A percentile compares a stretch with the other conserved stretches of the same genome.
Evolutionary conservation across 192 early-diverging fungal species (phyloP).

Genomic region (Gryganskiella cystojenkinii): DNA sequence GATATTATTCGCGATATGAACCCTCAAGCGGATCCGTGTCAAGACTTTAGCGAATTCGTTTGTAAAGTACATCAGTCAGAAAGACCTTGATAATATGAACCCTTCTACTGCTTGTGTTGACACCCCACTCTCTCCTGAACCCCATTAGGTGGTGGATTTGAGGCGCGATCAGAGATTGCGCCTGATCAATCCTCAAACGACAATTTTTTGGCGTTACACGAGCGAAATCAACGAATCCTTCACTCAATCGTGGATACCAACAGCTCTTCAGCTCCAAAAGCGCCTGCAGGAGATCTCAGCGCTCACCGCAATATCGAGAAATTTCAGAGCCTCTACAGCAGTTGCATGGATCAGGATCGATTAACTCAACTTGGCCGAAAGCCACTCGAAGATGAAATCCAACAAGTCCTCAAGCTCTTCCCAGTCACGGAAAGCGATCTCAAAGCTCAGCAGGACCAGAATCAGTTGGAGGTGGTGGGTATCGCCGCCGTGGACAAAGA

Average conservation of each 20-base stretch:
- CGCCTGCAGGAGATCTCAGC: constrained; percentile 5
- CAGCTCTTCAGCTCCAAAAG: background rate
- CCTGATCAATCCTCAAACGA: constrained; percentile 9
- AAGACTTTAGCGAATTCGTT: constrained; percentile 71
- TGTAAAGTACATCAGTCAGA: constrained; percentile 63
- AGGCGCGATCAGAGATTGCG: constrained; percentile 16
- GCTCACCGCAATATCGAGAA: constrained; percentile 64
- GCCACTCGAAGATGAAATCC: constrained; percentile 50
- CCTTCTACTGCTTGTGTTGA: constrained; percentile 43
- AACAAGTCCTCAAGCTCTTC: constrained; percentile 41
- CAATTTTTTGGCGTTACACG: constrained; percentile 9
- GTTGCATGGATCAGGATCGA: constrained; percentile 58
- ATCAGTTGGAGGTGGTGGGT: too few relatives aligned
- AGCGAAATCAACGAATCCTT: constrained; percentile 18
- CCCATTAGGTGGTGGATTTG: constrained; percentile 32
- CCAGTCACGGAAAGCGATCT: constrained; percentile 21
- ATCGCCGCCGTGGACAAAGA: background rate
- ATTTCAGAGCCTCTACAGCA: constrained; percentile 63
- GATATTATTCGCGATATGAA: constrained; percentile 64
- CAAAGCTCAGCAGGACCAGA: background rate
- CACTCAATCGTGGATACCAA: constrained; percentile 7
- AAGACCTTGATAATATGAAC: constrained; percentile 56
- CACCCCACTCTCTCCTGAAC: constrained; percentile 45
- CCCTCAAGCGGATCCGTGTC: constrained; percentile 65
- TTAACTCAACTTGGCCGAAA: constrained; percentile 48